phyloP scores from a whole-genome alignment of 208 protist species.

The Trypanosoma cruzi region DNA sequence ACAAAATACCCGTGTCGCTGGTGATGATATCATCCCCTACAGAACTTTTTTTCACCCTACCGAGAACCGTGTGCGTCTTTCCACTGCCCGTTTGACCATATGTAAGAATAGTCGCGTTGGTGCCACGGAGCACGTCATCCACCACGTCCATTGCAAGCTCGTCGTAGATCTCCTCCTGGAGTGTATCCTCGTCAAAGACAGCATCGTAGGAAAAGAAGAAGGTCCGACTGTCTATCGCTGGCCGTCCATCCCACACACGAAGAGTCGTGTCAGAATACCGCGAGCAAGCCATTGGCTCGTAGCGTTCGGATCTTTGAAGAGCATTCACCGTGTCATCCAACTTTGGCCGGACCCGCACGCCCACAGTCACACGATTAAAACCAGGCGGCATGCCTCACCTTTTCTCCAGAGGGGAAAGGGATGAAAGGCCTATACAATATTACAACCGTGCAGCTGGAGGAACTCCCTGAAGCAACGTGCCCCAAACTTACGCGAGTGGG shows the following conservation, averaged over 20 bases:
- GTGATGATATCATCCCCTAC: slow-evolving; percentile 78
- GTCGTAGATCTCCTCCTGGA: slow-evolving; percentile 92
- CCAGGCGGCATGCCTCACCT: slow-evolving; percentile 13
- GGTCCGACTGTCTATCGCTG: slow-evolving; percentile 46
- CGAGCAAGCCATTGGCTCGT: slow-evolving; percentile 57
- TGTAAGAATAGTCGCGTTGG: slow-evolving; percentile 79
- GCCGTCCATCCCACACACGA: slow-evolving; percentile 54
- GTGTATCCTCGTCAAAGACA: slow-evolving; percentile 88
- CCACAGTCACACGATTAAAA: slow-evolving; percentile 72
- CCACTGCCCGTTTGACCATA: slow-evolving; percentile 94
- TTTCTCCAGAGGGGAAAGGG: not conserved
- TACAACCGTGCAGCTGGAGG: not conserved
- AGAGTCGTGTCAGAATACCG: slow-evolving; percentile 65
- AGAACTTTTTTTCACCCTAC: slow-evolving; percentile 64
- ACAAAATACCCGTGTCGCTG: slow-evolving; percentile 84
- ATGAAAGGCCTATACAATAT: not conserved
- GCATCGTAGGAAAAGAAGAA: slow-evolving; percentile 83
- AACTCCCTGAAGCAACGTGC: too few relatives aligned
- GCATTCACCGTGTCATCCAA: slow-evolving; percentile 56
- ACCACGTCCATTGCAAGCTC: slow-evolving; percentile 83
- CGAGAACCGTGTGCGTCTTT: slow-evolving; percentile 90
- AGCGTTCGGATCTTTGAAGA: slow-evolving; percentile 68
- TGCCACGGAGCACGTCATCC: slow-evolving; percentile 77
- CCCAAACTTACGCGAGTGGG: too few relatives aligned
- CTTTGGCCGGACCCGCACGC: slow-evolving; percentile 83